These are phyloP conservation scores for Spinellus fusiger DNA, from an alignment of 192 early-diverging fungal genomes.

Conservation along the genomic window DNA sequence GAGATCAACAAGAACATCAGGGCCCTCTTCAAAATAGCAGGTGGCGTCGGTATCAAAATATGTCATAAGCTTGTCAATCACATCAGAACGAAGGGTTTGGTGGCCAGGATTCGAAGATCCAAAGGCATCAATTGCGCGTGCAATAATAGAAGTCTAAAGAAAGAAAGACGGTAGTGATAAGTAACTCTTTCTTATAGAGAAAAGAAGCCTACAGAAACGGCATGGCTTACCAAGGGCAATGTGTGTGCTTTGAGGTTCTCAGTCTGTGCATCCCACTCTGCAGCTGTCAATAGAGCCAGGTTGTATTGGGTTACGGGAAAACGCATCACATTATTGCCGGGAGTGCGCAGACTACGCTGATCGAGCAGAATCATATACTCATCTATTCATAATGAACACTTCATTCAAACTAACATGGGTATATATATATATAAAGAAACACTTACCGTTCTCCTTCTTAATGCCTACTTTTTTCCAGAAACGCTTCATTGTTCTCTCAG, in stretches of 20 bases:
- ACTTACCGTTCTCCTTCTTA: conserved; percentile 39
- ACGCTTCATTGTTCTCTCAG: conserved; percentile 47
- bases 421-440: not conserved
- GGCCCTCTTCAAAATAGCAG: conserved; percentile 79
- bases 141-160: conserved; percentile 77
- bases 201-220: not conserved
- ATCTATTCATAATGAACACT: not conserved
- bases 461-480: conserved; percentile 58
- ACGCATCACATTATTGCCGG: conserved; percentile 60
- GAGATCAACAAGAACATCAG: conserved; percentile 69
- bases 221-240: conserved; percentile 70
- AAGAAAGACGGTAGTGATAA: not conserved
- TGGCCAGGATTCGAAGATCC: conserved; percentile 33
- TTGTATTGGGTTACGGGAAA: conserved; percentile 49
- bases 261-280: conserved; percentile 91
- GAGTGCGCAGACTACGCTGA: conserved; percentile 76
- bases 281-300: conserved; percentile 82
- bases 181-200: not conserved
- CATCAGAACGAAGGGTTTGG: conserved; percentile 46
- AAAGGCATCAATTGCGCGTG: conserved; percentile 76
- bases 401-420: not conserved
- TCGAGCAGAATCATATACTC: conserved; percentile 58
- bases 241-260: conserved; percentile 75
- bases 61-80: conserved; percentile 67
- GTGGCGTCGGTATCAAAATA: conserved; percentile 89